phyloP scores from a whole-genome alignment of 2,329 filamentous ascomycete species.

The Fusarium abutilonis region DNA sequence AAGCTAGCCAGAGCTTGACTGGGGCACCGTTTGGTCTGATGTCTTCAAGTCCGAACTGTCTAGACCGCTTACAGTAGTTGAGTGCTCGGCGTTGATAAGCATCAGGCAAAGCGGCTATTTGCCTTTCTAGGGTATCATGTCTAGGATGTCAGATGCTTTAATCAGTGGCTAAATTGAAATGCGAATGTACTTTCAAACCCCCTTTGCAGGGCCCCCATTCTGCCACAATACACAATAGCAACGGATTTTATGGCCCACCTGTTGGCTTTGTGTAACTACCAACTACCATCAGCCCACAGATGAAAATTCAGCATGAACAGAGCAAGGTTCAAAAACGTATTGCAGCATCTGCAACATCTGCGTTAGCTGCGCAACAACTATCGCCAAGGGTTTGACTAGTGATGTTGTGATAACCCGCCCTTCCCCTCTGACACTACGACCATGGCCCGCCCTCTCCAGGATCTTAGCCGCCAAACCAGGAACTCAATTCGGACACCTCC shows the following conservation, averaged over 20 bases:
- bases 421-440: constrained; percentile 1
- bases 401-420: constrained; percentile 17
- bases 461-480: constrained; percentile 19
- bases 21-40: background rate
- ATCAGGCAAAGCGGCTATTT: background rate
- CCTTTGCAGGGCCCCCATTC: background rate
- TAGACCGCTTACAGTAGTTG: background rate
- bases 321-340: constrained; percentile 2
- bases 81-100: background rate
- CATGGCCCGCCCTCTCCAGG: constrained; percentile 8
- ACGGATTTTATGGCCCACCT: background rate
- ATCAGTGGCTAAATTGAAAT: background rate
- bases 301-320: constrained; percentile 1
- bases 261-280: background rate
- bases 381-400: constrained; percentile 6
- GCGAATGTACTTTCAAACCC: background rate
- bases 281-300: background rate
- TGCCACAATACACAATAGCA: background rate
- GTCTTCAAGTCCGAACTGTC: background rate
- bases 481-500: constrained; percentile 34
- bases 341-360: background rate
- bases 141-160: background rate
- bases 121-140: background rate
- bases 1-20: constrained; percentile 5
- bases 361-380: constrained; percentile 8